These are phyloP conservation scores for Yarrowia osloensis DNA, from an alignment of 805 yeast species.

Conservation along the genomic window DNA sequence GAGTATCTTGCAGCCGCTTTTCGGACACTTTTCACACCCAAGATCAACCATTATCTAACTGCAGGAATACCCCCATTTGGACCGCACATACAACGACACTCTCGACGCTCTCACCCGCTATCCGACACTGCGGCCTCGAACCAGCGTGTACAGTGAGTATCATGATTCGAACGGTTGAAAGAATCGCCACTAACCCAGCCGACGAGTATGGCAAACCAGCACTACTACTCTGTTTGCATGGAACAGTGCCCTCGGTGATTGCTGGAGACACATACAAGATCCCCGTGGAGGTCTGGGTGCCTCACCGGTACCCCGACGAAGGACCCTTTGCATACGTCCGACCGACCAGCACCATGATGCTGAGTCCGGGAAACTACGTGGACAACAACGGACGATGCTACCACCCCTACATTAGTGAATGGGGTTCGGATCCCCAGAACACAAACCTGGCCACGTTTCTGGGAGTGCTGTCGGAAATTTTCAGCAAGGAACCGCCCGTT, in stretches of 20 bases:
- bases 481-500: conserved; percentile 52
- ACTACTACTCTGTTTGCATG: conserved; percentile 65
- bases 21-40: neutral
- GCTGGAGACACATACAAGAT: conserved; percentile 42
- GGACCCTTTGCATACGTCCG: conserved; percentile 69
- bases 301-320: conserved; percentile 64
- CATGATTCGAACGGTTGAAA: too few species aligned
- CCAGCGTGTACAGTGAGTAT: conserved; percentile 54
- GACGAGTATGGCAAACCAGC: conserved; percentile 58
- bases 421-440: conserved; percentile 48
- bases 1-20: conserved; percentile 22
- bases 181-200: conserved; percentile 39
- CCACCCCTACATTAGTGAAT: conserved; percentile 64
- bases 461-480: conserved; percentile 42
- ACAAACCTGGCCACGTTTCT: conserved; percentile 43
- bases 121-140: conserved; percentile 63
- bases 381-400: conserved; percentile 73
- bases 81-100: conserved; percentile 62
- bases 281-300: conserved; percentile 77
- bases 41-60: neutral
- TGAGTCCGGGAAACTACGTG: conserved; percentile 63
- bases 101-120: conserved; percentile 54
- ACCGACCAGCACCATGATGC: conserved; percentile 51
- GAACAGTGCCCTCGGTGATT: conserved; percentile 41
- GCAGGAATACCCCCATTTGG: conserved; percentile 58